Base-by-base conservation (phyloP, 2,329 filamentous ascomycete genomes). In the Trichoderma polysporum region DNA sequence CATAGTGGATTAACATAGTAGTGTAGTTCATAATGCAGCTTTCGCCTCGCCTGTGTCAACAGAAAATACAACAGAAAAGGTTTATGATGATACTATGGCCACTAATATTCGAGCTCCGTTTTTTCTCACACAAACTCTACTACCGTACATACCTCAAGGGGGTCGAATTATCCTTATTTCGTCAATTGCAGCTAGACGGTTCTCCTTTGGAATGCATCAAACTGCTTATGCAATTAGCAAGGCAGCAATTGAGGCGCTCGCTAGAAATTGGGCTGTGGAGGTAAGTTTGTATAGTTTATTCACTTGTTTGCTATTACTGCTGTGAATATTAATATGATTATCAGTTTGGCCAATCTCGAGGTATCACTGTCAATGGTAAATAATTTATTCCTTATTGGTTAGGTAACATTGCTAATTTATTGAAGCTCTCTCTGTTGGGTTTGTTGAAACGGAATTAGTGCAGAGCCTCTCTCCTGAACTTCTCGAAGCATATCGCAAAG, bases 131-230 rank as follows among this genome's bases (percentile, higher is more conserved):
- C 68, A 79, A 39, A 73, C 74, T 0, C 72, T 73, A 1, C 54
- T 75, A 1, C 75, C 76, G 0, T 68, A 78, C 39, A 68, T 79
- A 5, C 66, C 73, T 0, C 65, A 64, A 1, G 74, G 75, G 3
- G 75, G 77, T 0, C 75, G 78, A 0, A 75, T 79, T 1, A 71
- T 79, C n/a, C 73, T 75, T 29, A 68, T 79, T 3, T 78, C 77
- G 1, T 78, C 76, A 0, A 72, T 73, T 3, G 73, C 69, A n/a
- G 76, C 76, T 1, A 71, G 76, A 1, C 58, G 58, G 2, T 61
- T 61, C 22, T 61, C 58, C 1, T 64, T 75, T 2, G 78, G 76
- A 1, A 68, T 75, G 2, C 67, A 74, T 1, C 71, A 68, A 0
- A 74, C 76, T 0, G 73, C 79, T 0, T 80, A 80, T 35, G 75